Evolutionary conservation across 805 yeast genomes (phyloP), one percentile per base, ranked within the genome.

Genomic region (Hanseniaspora mollemarum): DNA sequence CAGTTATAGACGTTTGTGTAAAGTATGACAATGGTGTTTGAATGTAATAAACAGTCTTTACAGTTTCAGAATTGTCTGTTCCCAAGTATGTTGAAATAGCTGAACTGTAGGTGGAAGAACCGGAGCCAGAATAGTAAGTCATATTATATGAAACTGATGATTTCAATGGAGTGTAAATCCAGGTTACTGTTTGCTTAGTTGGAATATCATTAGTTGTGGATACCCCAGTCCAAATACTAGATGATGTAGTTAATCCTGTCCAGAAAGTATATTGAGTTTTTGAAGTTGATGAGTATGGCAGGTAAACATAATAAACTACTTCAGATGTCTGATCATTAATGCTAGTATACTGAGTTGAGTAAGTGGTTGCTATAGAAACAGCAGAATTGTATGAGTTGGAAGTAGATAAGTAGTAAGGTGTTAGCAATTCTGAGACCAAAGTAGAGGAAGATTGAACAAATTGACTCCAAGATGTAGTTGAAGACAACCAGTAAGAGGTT

Each of bases 11-110:
- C 18, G 53, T 43, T 8, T 41, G n/a, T 3, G 50, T 39, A 15
- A 24, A 22, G 15, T 40, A 37, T 13, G 42, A 32, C 10, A 44
- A 15, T 33, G 59, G 60, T 13, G 59, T 56, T 29, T 53, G 49
- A 24, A 57, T 54, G 32, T 50, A 49, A 42, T 53, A 55, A 37
- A 55, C 28, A 1, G 58, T 56, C 33, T 51, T 41, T n/a, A 54
- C 53, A 15, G 57, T 57, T 26, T 40, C 42, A 15, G 32, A 41
- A 15, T 57, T 56, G 43, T 54, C 54, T 2, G 50, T 8, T 5
- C 58, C 58, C 18, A 43, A 42, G 22, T 38, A 40, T 12, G 57
- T 53, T 4, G 53, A 39, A 4, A 29, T 4, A 4, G 24, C 31
- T 2, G 55, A 48, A 7, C 53, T 40, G 35, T 39, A 51, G 2